phyloP scores from a whole-genome alignment of 169 alveolate species.

The Plasmodium cynomolgi region DNA sequence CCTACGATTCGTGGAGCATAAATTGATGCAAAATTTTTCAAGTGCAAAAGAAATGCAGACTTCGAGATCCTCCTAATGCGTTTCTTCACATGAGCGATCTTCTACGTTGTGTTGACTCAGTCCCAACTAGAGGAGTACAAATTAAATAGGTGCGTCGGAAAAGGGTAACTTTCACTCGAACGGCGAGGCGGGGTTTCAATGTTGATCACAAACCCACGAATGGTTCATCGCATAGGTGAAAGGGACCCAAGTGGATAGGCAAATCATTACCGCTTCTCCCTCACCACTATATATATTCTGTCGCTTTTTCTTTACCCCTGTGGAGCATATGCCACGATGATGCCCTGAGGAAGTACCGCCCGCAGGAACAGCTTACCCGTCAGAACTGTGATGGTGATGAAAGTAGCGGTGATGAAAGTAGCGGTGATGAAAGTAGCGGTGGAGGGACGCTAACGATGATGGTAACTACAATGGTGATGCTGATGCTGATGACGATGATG shows the following conservation, averaged over 20 bases:
- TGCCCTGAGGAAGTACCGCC: not conserved
- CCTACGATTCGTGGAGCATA: not conserved
- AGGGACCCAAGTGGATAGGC: not conserved
- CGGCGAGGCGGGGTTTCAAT: not conserved
- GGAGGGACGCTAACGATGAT: not conserved
- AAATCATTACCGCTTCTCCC: not conserved
- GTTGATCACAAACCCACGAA: not conserved
- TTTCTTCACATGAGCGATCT: not conserved
- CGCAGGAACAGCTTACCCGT: not conserved
- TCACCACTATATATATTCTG: too few relatives aligned
- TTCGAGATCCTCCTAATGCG: not conserved
- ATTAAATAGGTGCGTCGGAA: not conserved
- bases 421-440: too few relatives aligned
- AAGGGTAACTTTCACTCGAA: not conserved
- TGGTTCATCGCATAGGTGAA: not conserved
- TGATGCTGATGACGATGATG: too few relatives aligned
- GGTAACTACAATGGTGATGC: not conserved
- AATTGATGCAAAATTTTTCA: too few relatives aligned
- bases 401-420: too few relatives aligned
- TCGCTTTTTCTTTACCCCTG: not conserved
- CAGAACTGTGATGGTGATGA: not conserved
- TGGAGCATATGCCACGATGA: not conserved
- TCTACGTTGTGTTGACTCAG: not conserved
- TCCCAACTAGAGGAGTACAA: not conserved
- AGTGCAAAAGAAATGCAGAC: not conserved